Evolutionary conservation across 1,139 yeast genomes (phyloP).

Genomic region (Yamadazyma trypodendri): DNA sequence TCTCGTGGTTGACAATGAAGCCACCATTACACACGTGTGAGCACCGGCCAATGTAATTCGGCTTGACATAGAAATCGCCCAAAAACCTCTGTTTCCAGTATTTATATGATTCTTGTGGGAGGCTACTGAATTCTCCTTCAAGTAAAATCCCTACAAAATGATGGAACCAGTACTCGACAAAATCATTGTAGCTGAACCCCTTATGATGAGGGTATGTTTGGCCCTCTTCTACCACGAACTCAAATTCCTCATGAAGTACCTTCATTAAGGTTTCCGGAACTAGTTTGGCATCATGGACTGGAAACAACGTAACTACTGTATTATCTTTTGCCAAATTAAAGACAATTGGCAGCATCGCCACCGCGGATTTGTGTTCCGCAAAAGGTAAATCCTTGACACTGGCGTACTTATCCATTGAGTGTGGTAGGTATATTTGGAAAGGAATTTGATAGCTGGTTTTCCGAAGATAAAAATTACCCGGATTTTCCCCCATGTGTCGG

Average conservation of each 20-base stretch:
- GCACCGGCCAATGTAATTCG: conserved; percentile 75
- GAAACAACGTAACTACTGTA: conserved; percentile 33
- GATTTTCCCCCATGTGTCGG: not conserved
- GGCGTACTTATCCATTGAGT: conserved; percentile 4
- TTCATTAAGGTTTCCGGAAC: conserved; percentile 37
- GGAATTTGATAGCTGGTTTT: too few relatives aligned
- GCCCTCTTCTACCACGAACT: conserved; percentile 50
- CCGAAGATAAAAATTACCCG: conserved; percentile 1
- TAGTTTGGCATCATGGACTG: conserved; percentile 25
- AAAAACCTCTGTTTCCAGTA: conserved; percentile 46
- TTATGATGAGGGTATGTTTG: conserved; percentile 46
- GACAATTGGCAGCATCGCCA: conserved; percentile 21
- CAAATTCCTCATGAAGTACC: conserved; percentile 38
- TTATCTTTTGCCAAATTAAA: conserved; percentile 29
- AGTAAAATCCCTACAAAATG: conserved; percentile 47
- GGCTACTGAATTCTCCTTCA: conserved; percentile 30
- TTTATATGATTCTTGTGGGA: conserved; percentile 13
- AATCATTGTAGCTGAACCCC: conserved; percentile 28
- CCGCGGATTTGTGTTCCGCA: conserved; percentile 31
- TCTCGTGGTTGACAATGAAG: conserved; percentile 55
- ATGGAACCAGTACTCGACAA: conserved; percentile 42
- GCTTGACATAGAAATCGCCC: conserved; percentile 74
- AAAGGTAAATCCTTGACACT: conserved; percentile 29
- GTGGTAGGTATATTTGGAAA: not conserved
- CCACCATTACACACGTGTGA: conserved; percentile 83